These are phyloP conservation scores for Trichophaea hybrida DNA, from an alignment of 2,329 filamentous ascomycete genomes.

Conservation along the genomic window DNA sequence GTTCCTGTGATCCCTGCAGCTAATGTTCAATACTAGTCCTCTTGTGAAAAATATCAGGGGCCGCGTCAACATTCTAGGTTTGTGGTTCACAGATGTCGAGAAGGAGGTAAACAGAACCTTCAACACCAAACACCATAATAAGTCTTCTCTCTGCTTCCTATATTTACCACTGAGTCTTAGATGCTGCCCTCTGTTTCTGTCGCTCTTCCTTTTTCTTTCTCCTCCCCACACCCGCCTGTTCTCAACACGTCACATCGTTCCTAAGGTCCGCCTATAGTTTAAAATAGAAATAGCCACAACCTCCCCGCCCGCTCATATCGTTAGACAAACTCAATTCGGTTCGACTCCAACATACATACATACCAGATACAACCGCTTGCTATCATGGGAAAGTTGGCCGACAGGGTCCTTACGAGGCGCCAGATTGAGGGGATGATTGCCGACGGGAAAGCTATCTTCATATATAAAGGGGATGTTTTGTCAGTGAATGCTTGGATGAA, in stretches of 20 bases:
- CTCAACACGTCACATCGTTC: background rate
- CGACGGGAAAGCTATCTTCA: slow-evolving; percentile 62
- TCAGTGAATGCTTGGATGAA: slow-evolving; percentile 79
- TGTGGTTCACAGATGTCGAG: too few relatives aligned
- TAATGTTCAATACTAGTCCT: too few relatives aligned
- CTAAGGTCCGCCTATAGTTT: background rate
- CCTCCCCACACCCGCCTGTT: background rate
- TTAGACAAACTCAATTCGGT: too few relatives aligned
- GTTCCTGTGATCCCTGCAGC: too few relatives aligned
- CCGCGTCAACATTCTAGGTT: too few relatives aligned
- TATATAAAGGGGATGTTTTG: slow-evolving; percentile 65
- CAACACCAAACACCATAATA: too few relatives aligned
- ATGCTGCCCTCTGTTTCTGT: background rate
- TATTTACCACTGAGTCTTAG: background rate
- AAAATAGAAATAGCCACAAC: background rate
- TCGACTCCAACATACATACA: background rate
- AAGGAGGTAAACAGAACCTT: too few relatives aligned
- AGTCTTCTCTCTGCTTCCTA: background rate
- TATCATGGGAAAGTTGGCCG: slow-evolving; percentile 17
- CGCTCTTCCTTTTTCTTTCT: background rate
- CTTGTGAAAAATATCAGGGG: too few relatives aligned
- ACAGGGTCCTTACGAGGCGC: slow-evolving; percentile 41
- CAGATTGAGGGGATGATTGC: slow-evolving; percentile 74
- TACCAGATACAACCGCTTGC: background rate
- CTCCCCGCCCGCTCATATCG: too few relatives aligned